These are phyloP conservation scores for Passiflora organensis DNA, from an alignment of 345 rosid genomes.

Conservation along the genomic window DNA sequence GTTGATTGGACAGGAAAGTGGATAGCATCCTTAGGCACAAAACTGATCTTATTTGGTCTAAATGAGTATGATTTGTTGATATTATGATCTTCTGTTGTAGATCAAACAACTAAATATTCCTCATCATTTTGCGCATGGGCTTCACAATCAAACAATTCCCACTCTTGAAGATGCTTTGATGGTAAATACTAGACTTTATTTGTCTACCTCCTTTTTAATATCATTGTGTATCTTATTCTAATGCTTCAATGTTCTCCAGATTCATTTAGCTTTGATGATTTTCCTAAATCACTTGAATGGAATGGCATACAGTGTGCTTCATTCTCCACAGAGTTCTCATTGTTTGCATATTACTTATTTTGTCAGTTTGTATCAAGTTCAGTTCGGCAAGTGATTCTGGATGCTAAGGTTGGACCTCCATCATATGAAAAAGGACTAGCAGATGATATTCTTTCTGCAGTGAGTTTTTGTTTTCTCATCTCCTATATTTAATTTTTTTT, in stretches of 20 bases:
- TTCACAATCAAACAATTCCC: constrained; percentile 45
- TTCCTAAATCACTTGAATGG: neutral
- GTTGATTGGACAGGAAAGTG: neutral
- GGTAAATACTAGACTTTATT: constrained; percentile 35
- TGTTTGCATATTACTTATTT: neutral
- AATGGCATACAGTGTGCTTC: neutral
- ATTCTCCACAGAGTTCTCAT: neutral
- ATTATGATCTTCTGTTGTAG: constrained; percentile 47
- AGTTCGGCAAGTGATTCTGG: constrained; percentile 66
- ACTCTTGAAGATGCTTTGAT: constrained; percentile 72
- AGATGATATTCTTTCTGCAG: constrained; percentile 70
- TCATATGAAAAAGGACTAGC: constrained; percentile 78
- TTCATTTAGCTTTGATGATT: neutral
- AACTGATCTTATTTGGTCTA: neutral
- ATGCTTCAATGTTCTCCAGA: neutral
- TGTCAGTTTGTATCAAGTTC: constrained; percentile 64
- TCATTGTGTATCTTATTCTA: neutral
- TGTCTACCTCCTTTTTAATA: neutral
- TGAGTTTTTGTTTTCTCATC: constrained; percentile 34
- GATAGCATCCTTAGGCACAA: neutral
- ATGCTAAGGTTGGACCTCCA: constrained; percentile 94
- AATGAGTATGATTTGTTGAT: constrained; percentile 11
- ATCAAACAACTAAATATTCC: constrained; percentile 45
- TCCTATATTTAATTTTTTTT: neutral
- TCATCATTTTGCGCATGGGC: constrained; percentile 32